Base-by-base conservation (phyloP, 1,284 basidiomycete species). In the Ganoderma sp. region DNA sequence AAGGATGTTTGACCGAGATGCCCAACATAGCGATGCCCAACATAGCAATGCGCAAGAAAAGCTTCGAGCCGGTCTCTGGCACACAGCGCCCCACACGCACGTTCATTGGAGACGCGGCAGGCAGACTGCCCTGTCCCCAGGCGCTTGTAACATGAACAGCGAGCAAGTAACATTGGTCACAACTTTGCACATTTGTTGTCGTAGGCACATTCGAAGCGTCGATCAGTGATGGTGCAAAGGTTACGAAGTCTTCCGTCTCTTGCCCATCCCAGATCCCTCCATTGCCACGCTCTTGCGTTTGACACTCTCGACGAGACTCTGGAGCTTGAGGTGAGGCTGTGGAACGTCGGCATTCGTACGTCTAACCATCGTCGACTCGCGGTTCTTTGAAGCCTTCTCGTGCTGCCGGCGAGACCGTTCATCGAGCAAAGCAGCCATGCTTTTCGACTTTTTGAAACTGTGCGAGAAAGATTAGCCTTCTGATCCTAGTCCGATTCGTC, bases 401-500 rank as follows among this genome's bases (percentile, higher is more conserved):
- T 83, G 83, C 67, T 88, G 87, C 42, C 90, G 85, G 73, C 87
- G 88, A 28, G 87, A 81, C 25, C 92, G 86, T 73, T 92, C 94
- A 22, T 89, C 85, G 54, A 98, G 82, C 9, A 98, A 83, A 2
- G 90, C 89, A 17, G 87, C 78, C 96, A 98, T 98, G 65, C 89
- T 89, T 79, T 92, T 92, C 1, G 96, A 96, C 82, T 93, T 95
- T 79, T 92, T 94, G 84, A 92, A 97, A 69, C 95, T 97, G 75
- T 22, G 67, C 22, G 50, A 32, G 64, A 63, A 37, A 65, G 62
- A 59, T 63, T 62, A 3, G 54, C 42, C 54, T 8, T 15, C 19
- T 19, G 15, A 56, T 8, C 52, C 17, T 22, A 12, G 32, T 34
- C 15, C 19, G 15, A 28, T 32, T 15, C 25, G 32, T 14, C 14